Conservation (phyloP, 1,139 yeast species). For the Zygoascus sp. region DNA sequence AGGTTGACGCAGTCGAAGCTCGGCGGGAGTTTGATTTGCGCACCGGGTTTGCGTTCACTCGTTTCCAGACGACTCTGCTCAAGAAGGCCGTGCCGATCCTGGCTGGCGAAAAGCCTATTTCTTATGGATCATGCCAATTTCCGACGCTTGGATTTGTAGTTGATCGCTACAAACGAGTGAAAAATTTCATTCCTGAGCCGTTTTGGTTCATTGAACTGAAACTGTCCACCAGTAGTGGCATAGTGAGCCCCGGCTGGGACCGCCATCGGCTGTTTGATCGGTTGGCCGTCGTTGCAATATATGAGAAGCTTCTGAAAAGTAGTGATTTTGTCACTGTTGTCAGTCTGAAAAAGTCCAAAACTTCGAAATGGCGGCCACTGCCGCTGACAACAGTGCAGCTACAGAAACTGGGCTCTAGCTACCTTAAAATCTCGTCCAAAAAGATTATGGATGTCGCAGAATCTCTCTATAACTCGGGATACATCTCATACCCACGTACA, state of each 20-base stretch:
- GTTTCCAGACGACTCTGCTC: slow-evolving; percentile 59
- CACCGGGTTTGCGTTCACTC: slow-evolving; percentile 85
- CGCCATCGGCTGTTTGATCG: slow-evolving; percentile 71
- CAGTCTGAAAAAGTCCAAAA: slow-evolving; percentile 46
- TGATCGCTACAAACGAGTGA: slow-evolving; percentile 79
- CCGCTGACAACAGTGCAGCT: slow-evolving; percentile 95
- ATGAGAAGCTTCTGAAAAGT: slow-evolving; percentile 55
- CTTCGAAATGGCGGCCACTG: slow-evolving; percentile 73
- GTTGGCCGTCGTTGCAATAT: slow-evolving; percentile 54
- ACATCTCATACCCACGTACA: slow-evolving; percentile 92
- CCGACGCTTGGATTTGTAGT: slow-evolving; percentile 97
- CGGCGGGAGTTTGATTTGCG: slow-evolving; percentile 84
- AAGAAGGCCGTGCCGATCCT: slow-evolving; percentile 30
- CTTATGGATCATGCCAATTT: slow-evolving; percentile 95
- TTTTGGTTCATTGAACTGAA: slow-evolving; percentile 72
- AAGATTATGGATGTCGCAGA: slow-evolving; percentile 76
- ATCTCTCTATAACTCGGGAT: slow-evolving; percentile 76
- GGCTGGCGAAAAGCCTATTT: slow-evolving; percentile 39
- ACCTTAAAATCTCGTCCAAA: slow-evolving; percentile 76
- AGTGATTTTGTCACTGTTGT: slow-evolving; percentile 46
- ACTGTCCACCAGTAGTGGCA: slow-evolving; percentile 33
- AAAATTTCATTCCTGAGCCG: slow-evolving; percentile 65
- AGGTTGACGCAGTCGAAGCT: slow-evolving; percentile 80
- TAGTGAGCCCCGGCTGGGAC: slow-evolving; percentile 57
- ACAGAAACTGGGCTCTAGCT: slow-evolving; percentile 78